Conservation (phyloP, 768 basidiomycete species). For the Hydnomerulius pinastri region DNA sequence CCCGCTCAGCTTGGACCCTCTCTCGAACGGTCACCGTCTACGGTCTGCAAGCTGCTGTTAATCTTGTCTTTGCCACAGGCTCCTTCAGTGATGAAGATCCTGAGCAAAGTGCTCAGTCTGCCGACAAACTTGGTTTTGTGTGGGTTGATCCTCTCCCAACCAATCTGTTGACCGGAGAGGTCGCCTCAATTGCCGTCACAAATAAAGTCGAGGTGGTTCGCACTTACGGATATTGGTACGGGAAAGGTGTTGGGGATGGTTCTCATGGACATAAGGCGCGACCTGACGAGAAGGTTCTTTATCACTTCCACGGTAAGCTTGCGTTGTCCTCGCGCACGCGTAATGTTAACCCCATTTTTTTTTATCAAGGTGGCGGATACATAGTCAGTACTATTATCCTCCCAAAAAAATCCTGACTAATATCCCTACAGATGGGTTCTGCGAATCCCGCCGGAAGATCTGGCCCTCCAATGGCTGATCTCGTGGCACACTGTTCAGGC, state of each 20-base stretch:
- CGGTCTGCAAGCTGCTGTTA: not conserved
- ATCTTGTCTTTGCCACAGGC: not conserved
- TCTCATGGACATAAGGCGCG: constrained; percentile 14
- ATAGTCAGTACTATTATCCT: not conserved
- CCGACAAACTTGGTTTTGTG: constrained; percentile 1
- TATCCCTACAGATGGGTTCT: not conserved
- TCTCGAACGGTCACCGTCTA: constrained; percentile 36
- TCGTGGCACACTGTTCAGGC: constrained; percentile 3
- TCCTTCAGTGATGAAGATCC: not conserved
- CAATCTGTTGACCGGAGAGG: not conserved
- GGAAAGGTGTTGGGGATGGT: constrained; percentile 2
- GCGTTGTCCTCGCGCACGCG: not conserved
- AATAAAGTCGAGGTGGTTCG: constrained; percentile 19
- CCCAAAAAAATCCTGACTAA: not conserved
- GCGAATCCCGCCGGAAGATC: not conserved
- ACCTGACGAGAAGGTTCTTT: constrained; percentile 22
- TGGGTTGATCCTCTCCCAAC: constrained; percentile 4
- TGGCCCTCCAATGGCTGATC: not conserved
- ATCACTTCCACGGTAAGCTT: constrained; percentile 4
- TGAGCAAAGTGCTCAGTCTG: not conserved
- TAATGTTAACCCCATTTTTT: not conserved
- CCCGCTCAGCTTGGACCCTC: constrained; percentile 43
- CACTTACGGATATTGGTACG: constrained; percentile 33
- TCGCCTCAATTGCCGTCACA: not conserved
- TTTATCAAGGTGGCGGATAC: constrained; percentile 3